Conservation (phyloP, 179 eudicot species). For the Silene noctiflora region DNA sequence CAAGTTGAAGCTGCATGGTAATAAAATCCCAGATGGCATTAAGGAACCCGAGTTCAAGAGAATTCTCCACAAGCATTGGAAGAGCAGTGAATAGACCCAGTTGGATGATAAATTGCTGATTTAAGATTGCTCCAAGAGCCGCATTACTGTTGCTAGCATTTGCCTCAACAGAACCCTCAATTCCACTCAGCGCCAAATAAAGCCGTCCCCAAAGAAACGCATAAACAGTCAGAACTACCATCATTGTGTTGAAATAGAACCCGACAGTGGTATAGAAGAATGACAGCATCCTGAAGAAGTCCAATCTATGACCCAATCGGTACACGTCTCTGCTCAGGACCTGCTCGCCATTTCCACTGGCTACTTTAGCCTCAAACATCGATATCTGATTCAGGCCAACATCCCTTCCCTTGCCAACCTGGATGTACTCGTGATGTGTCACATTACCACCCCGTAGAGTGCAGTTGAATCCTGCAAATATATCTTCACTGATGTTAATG, state of each 20-base stretch:
- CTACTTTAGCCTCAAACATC: constrained; percentile 93
- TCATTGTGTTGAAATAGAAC: constrained; percentile 76
- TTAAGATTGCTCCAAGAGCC: constrained; percentile 70
- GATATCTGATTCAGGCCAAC: constrained; percentile 93
- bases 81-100: constrained; percentile 81
- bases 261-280: constrained; percentile 91
- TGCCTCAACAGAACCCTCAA: constrained; percentile 48
- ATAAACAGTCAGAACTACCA: constrained; percentile 76
- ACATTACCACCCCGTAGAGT: constrained; percentile 89
- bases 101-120: constrained; percentile 87
- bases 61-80: constrained; percentile 84
- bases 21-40: constrained; percentile 80
- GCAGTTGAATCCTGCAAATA: constrained; percentile 95
- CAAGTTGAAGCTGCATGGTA: constrained; percentile 85
- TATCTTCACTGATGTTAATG: constrained; percentile 92
- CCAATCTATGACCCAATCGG: constrained; percentile 86
- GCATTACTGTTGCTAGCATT: constrained; percentile 45
- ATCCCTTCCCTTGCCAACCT: constrained; percentile 95
- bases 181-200: constrained; percentile 75
- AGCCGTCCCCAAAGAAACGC: constrained; percentile 87
- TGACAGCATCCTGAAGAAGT: constrained; percentile 86
- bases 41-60: constrained; percentile 83
- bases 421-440: constrained; percentile 92
- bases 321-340: constrained; percentile 83
- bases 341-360: constrained; percentile 97